Base-by-base conservation (phyloP, 1,284 basidiomycete genomes). In the Ceratobasidium papillatum region DNA sequence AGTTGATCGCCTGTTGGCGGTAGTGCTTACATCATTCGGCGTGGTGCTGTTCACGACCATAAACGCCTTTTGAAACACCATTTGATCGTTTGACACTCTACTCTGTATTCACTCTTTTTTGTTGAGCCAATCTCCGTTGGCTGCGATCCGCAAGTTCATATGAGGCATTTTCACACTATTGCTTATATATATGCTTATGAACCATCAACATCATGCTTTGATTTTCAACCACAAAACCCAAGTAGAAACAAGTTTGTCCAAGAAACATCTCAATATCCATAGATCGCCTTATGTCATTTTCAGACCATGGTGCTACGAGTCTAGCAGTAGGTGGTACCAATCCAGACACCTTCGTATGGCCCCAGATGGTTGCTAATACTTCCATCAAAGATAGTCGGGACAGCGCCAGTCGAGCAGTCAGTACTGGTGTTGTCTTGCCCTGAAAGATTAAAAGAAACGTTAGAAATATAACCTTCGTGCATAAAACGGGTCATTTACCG, bases 401-500 rank as follows among this genome's bases (percentile, higher is more conserved):
- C 74, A 14, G 51, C 68, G 2, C 76, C 77, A n/a, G 69, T 76
- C 1, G 32, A 49, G 73, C 77, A 77, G 41, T 38, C 17, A 8
- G 41, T 19, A 36, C 62, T 59, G 17, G 76, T 72, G 59, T 77
- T 77, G 61, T 77, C 76, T 63, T 76, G 68, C 9, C 76, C 75
- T 69, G 41, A 8, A 45, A 3, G 19, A 22, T n/a, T n/a, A 32
- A 8, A 27, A 4, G 19, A 8, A 22, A 41, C 14, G 47, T 2
- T 30, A 36, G 63, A 38, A 47, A 34, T 34, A 25, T 22, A 27
- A 5, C 30, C 25, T 3, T 3, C 3, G 4, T 11, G 11, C 3
- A 3, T 14, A 12, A 34, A 38, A n/a, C 27, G 19, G 19, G 30
- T 9, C n/a, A 30, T 52, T 58, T 71, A 86, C 86, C 86, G 0